phyloP scores from a whole-genome alignment of 495 filamentous ascomycete genomes.

The Penicillium antarcticum region DNA sequence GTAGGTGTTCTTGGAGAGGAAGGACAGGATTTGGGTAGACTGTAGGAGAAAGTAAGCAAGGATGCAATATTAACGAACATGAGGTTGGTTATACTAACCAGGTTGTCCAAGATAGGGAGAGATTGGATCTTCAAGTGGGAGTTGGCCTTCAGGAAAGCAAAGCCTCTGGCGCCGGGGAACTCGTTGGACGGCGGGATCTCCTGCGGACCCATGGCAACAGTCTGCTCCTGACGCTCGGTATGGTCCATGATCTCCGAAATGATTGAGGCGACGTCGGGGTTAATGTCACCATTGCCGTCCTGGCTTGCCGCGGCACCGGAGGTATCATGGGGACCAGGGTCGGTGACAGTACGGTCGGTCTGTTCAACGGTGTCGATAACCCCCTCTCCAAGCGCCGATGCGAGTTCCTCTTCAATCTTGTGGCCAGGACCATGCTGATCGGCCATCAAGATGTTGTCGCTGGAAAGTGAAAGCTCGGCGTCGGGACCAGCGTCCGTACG shows the following conservation, averaged over 20 bases:
- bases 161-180: conserved; percentile 32
- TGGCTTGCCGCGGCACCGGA: conserved; percentile 9
- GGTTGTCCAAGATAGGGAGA: conserved; percentile 68
- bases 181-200: conserved; percentile 28
- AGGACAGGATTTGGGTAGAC: conserved; percentile 68
- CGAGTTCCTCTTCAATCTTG: conserved; percentile 44
- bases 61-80: not conserved
- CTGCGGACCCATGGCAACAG: conserved; percentile 39
- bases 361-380: conserved; percentile 29
- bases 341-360: conserved; percentile 11
- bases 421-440: conserved; percentile 30
- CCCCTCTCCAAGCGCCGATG: conserved; percentile 32
- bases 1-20: conserved; percentile 65
- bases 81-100: conserved; percentile 44
- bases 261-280: conserved; percentile 35
- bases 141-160: conserved; percentile 50
- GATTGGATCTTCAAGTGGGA: conserved; percentile 64
- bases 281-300: conserved; percentile 21
- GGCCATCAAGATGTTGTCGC: conserved; percentile 14
- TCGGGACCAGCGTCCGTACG: conserved; percentile 32
- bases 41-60: conserved; percentile 25
- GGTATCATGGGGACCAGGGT: conserved; percentile 18
- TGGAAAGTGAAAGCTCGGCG: conserved; percentile 20
- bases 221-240: conserved; percentile 45
- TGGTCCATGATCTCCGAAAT: conserved; percentile 48